Evolutionary conservation across 2,329 filamentous ascomycete species (phyloP).

Genomic region (Aspergillus hortae): DNA sequence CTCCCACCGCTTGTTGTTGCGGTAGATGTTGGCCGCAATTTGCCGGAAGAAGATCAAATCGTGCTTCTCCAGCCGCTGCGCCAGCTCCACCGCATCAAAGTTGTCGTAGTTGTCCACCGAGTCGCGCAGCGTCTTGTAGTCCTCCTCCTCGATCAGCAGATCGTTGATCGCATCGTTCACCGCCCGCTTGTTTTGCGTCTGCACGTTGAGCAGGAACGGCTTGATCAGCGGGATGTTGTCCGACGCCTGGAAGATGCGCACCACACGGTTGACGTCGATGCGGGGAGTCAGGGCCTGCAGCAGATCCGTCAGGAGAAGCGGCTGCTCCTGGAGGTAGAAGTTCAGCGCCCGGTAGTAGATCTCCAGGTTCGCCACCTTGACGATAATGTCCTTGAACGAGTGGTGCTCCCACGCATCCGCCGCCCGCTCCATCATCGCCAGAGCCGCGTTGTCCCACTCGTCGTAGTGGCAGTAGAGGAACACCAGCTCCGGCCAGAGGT

Average conservation of each 20-base stretch:
- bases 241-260: slow-evolving; percentile 97
- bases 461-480: slow-evolving; percentile 99
- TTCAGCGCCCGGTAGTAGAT: slow-evolving; percentile 98
- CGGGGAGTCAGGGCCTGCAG: slow-evolving; percentile 87
- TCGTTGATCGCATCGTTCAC: slow-evolving; percentile 99
- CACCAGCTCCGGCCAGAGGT: slow-evolving; percentile 94
- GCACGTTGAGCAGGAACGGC: slow-evolving; percentile 94
- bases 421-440: slow-evolving; percentile 96
- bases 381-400: slow-evolving; percentile 97
- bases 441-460: slow-evolving; percentile 93
- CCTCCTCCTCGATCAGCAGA: slow-evolving; percentile 94
- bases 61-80: slow-evolving; percentile 90
- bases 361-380: slow-evolving; percentile 97
- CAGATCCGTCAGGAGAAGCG: slow-evolving; percentile 90
- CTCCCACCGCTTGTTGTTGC: slow-evolving; percentile 99
- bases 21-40: slow-evolving; percentile 96
- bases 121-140: slow-evolving; percentile 97
- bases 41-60: slow-evolving; percentile 99
- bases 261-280: slow-evolving; percentile 98
- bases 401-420: slow-evolving; percentile 99
- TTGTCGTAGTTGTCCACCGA: slow-evolving; percentile 99
- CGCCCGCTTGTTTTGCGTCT: slow-evolving; percentile 94
- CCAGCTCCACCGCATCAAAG: slow-evolving; percentile 92
- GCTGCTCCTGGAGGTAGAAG: slow-evolving; percentile 97
- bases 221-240: slow-evolving; percentile 98